These are phyloP conservation scores for Boletus tylopilopsis DNA, from an alignment of 768 basidiomycete genomes.

Conservation along the genomic window DNA sequence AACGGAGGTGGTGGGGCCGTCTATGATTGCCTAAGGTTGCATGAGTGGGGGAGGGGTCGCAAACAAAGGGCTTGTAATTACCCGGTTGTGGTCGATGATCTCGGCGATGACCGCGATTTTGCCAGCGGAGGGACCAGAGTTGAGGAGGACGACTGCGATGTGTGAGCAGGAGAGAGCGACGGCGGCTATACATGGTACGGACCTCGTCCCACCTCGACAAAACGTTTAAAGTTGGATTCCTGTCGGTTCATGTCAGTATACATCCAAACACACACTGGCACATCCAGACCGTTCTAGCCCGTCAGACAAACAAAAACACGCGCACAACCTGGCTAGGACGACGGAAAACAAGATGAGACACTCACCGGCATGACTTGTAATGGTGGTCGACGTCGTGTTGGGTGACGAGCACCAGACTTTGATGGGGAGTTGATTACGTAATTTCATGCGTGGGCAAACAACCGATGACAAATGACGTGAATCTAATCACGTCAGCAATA, in stretches of 20 bases:
- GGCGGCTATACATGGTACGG: neutral
- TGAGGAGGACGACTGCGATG: conserved; percentile 78
- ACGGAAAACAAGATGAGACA: neutral
- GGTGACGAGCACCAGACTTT: neutral
- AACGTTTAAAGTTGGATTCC: conserved; percentile 92
- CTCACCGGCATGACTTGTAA: conserved; percentile 21
- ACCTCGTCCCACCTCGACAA: conserved; percentile 98
- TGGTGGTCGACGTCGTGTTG: neutral
- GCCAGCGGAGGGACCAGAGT: conserved; percentile 78
- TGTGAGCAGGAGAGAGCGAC: conserved; percentile 1
- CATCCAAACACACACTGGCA: conserved; percentile 4
- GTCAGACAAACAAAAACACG: rapidly evolving
- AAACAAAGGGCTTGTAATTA: conserved; percentile 29
- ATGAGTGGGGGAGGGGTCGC: neutral
- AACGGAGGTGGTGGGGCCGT: conserved; percentile 88
- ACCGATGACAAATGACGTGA: conserved; percentile 8
- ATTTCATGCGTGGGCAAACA: no score
- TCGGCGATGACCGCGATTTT: conserved; percentile 94
- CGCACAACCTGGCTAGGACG: neutral
- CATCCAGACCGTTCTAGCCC: conserved; percentile 13
- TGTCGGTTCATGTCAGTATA: conserved; percentile 28
- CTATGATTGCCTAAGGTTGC: conserved; percentile 77
- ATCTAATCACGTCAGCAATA: conserved; percentile 6
- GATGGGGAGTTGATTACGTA: no score
- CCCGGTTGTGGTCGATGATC: conserved; percentile 99